Percentiles rank a stretch among this genome's conserved stretches.
phyloP scores from a whole-genome alignment of 176 grass and related monocot genomes.

The Avena eriantha region DNA sequence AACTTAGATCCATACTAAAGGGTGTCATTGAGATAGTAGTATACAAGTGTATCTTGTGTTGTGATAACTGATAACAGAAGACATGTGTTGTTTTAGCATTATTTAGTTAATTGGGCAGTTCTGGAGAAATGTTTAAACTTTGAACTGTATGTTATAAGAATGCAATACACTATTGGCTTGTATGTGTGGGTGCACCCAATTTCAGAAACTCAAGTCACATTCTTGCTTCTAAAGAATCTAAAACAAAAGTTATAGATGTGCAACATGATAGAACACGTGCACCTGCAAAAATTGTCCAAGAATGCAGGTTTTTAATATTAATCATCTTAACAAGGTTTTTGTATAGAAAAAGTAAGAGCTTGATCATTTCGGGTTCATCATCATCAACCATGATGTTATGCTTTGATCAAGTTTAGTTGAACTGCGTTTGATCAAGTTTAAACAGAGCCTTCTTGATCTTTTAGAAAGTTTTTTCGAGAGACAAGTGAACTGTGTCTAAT shows the following conservation, averaged over 20 bases:
- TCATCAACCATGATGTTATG: not conserved
- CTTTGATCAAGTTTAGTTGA: constrained; percentile 1
- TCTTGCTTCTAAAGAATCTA: not conserved
- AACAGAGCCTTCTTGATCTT: not conserved
- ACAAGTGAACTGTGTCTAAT: not conserved
- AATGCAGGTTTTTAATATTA: not conserved
- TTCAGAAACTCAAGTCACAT: not conserved
- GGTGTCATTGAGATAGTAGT: not conserved
- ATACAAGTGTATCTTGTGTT: not conserved
- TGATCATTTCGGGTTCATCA: not conserved
- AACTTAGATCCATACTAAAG: not conserved
- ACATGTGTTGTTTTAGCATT: not conserved
- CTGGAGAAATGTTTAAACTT: not conserved
- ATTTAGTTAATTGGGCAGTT: not conserved
- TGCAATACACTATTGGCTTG: not conserved
- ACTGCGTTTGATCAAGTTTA: constrained; percentile 12
- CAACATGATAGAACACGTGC: not conserved
- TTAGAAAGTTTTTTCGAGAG: not conserved
- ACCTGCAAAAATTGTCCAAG: not conserved
- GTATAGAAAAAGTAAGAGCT: not conserved
- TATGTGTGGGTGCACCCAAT: not conserved
- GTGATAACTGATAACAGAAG: not conserved
- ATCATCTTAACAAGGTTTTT: not conserved
- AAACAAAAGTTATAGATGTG: not conserved
- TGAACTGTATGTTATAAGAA: not conserved